Base-by-base conservation (phyloP, 345 rosid genomes). In the Physaria fendleri region DNA sequence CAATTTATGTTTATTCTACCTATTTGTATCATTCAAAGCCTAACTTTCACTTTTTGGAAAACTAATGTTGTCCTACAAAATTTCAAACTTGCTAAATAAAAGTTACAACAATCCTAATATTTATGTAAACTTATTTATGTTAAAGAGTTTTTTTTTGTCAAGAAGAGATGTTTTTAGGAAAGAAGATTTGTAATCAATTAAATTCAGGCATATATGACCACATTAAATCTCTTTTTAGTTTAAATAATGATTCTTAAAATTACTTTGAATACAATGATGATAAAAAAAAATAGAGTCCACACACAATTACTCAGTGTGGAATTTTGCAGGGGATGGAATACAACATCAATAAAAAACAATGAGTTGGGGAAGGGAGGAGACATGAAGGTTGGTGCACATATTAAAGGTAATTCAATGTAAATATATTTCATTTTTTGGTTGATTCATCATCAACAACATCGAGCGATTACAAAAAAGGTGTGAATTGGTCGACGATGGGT, bases 391-490 rank as follows among this genome's bases (percentile, higher is more conserved):
- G 65, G 59, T 63, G 14, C 40, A 7, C 47, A 33, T 56, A 71
- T 56, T 49, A 56, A 71, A 63, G 74, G 74, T 71, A 63, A 70
- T 47, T 41, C 40, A 24, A 24, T 69, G 35, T 44, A 51, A 25
- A 5, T 39, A 39, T 41, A 22, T 52, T 5, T 68, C 45, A 35
- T 35, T 24, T 30, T 23, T 32, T 27, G n/a, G n/a, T 29, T 30
- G 23, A 22, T 52, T 29, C 63, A 53, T 59, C 78, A 51, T 35
- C 78, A 68, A 68, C 62, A 66, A 47, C 69, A 20, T 72, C 24
- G 5, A 24, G 63, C 6, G 71, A 65, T 25, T 69, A 66, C 38
- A 70, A 70, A 28, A 52, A 68, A 39, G 56, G 74, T 56, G 46
- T 55, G 22, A 71, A 56, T 40, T 39, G 58, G 57, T 49, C 65